phyloP scores from a whole-genome alignment of 177 flowering plant species.

The Vitis hybrid region DNA sequence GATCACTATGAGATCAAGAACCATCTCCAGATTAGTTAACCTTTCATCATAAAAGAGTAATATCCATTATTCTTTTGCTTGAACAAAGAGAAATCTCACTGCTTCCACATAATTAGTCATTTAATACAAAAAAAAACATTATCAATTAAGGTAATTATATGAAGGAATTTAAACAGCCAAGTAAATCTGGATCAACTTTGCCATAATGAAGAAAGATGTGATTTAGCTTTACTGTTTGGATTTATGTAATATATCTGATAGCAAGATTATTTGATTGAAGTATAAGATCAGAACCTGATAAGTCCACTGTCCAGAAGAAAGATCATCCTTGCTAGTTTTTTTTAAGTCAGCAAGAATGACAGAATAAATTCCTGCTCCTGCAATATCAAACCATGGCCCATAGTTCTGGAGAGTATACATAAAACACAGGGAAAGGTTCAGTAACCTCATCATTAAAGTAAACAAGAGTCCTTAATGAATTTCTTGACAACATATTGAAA shows the following conservation, averaged over 20 bases:
- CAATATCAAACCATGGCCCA: constrained; percentile 64
- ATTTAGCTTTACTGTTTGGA: background rate
- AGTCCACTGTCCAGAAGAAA: constrained; percentile 47
- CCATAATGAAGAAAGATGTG: background rate
- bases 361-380: constrained; percentile 47
- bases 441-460: background rate
- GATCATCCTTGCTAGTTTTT: constrained; percentile 27
- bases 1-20: too few species aligned
- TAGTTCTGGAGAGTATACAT: constrained; percentile 36
- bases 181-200: background rate
- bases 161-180: background rate
- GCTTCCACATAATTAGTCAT: background rate
- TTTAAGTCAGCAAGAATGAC: constrained; percentile 30
- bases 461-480: background rate
- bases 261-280: background rate
- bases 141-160: background rate
- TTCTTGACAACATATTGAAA: too few species aligned
- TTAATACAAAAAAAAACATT: too few species aligned
- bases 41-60: too few species aligned
- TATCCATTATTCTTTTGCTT: background rate
- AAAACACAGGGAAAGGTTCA: background rate
- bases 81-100: background rate
- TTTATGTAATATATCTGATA: background rate
- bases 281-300: constrained; percentile 42
- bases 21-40: too few species aligned